Conservation (phyloP, 2,329 filamentous ascomycete genomes). For the Boeremia lycopersici region DNA sequence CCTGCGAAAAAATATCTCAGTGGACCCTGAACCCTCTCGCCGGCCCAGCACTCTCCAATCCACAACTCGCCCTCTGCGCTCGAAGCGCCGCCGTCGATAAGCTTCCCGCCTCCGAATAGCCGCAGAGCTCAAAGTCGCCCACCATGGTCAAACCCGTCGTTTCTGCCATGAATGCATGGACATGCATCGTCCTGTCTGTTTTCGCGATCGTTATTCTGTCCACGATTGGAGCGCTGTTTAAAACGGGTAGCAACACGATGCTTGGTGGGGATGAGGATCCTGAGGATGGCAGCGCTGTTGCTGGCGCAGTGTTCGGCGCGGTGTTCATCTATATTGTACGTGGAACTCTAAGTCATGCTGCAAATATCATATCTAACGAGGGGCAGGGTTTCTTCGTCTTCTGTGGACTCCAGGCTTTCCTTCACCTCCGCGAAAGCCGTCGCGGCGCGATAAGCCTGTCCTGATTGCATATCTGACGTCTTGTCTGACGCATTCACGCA, state of each 20-base stretch:
- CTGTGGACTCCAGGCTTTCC: conserved; percentile 85
- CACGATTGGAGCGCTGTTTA: conserved; percentile 74
- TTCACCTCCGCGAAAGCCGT: conserved; percentile 82
- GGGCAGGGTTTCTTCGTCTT: conserved; percentile 80
- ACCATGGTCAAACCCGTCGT: conserved; percentile 97
- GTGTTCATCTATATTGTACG: conserved; percentile 88
- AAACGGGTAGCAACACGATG: conserved; percentile 77
- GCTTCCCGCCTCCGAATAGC: conserved; percentile 17
- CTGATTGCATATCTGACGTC: conserved; percentile 34
- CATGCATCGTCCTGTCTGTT: conserved; percentile 74
- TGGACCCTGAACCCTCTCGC: background rate
- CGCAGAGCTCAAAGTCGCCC: conserved; percentile 22
- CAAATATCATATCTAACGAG: conserved; percentile 1
- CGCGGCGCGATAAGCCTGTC: conserved; percentile 81
- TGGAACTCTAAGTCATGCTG: conserved; percentile 28
- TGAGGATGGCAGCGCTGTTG: conserved; percentile 76
- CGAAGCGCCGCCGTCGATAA: conserved; percentile 19
- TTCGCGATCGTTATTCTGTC: conserved; percentile 71
- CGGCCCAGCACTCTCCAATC: background rate
- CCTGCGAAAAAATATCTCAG: background rate
- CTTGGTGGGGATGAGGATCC: conserved; percentile 75
- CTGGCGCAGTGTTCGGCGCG: conserved; percentile 83
- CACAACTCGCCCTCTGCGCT: background rate
- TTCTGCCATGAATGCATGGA: conserved; percentile 90
- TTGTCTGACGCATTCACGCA: background rate